Evolutionary conservation across 306 rosid genomes (phyloP).

Genomic region (Fragaria ananassa): DNA sequence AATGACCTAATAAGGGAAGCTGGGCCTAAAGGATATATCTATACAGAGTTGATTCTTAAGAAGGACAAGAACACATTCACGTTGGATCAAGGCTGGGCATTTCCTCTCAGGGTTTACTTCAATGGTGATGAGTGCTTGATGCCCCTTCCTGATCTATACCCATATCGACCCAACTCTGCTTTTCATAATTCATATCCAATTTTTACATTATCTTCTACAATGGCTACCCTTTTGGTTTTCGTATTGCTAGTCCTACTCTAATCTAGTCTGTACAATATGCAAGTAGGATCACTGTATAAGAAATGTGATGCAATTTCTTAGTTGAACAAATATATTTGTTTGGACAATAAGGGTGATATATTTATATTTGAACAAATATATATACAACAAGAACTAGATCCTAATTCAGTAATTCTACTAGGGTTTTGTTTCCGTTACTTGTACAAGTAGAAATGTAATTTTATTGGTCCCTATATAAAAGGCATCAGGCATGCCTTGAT

Average conservation of each 20-base stretch:
- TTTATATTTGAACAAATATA: too few species aligned
- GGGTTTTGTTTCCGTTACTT: too few species aligned
- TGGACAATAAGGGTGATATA: too few species aligned
- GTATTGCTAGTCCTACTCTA: not conserved
- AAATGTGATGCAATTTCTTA: not conserved
- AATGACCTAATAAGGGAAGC: slow-evolving; percentile 60
- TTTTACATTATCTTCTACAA: slow-evolving; percentile 1
- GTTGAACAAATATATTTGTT: too few species aligned
- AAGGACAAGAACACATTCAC: slow-evolving; percentile 54
- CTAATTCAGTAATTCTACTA: too few species aligned
- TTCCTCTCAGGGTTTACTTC: slow-evolving; percentile 64
- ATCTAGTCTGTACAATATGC: not conserved
- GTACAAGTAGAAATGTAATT: too few species aligned
- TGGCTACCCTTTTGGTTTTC: slow-evolving; percentile 20
- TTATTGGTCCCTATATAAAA: too few species aligned
- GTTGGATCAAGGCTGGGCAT: slow-evolving; percentile 63
- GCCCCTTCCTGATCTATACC: slow-evolving; percentile 70
- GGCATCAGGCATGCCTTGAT: too few species aligned
- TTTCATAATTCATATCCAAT: not conserved
- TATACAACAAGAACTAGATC: too few species aligned
- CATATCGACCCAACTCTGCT: slow-evolving; percentile 56
- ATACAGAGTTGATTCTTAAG: slow-evolving; percentile 52
- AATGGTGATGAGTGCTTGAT: slow-evolving; percentile 72
- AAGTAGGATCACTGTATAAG: not conserved
- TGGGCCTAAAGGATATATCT: slow-evolving; percentile 58